Evolutionary conservation across 2,329 filamentous ascomycete genomes (phyloP), one percentile per base, ranked within the genome.

Genomic region (Fusarium decemcellulare): DNA sequence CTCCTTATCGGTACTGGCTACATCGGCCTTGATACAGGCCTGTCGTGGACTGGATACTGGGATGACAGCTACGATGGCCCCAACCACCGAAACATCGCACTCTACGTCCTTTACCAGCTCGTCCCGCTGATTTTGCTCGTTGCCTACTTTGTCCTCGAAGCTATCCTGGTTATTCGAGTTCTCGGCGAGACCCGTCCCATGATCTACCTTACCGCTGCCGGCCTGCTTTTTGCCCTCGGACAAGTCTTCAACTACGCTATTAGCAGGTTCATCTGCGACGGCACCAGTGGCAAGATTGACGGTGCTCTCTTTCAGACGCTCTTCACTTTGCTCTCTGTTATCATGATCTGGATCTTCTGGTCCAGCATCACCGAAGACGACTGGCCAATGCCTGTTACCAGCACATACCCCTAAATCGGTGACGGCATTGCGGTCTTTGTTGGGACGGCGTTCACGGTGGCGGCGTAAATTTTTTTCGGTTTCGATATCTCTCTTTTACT

Each of bases 311-410:
- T 99, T 80, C 89, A 98, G 80, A 97, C 95, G 0, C 84, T 98
- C 8, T 98, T 99, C 83, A 98, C 95, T 0, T 85, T 98, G 1
- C 83, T 95, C 12, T 87, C 95, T 1, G 94, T 99, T 6, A 86
- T 93, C 16, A 90, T 90, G 81, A 83, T 98, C 70, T 99, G 96
- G 95, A 81, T 93, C 61, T 99, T 99, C 85, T 99, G 96, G 96
- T 97, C 94, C 48, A 98, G 94, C 83, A 99, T 99, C 75, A 99
- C 96, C 15, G 96, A 99, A 82, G 96, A 99, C 76, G 95, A 98
- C 83, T 99, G 96, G 96, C 94, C 95, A 16, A 87, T 87, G 80
- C 83, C 85, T 36, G 80, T 79, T 10, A 79, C 79, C 59, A 78
- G 72, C 47, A 72, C 80, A 54, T 87, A 87, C 69, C 80, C 83